These are phyloP conservation scores for Penicillium silybi DNA, from an alignment of 495 filamentous ascomycete genomes.

Conservation along the genomic window DNA sequence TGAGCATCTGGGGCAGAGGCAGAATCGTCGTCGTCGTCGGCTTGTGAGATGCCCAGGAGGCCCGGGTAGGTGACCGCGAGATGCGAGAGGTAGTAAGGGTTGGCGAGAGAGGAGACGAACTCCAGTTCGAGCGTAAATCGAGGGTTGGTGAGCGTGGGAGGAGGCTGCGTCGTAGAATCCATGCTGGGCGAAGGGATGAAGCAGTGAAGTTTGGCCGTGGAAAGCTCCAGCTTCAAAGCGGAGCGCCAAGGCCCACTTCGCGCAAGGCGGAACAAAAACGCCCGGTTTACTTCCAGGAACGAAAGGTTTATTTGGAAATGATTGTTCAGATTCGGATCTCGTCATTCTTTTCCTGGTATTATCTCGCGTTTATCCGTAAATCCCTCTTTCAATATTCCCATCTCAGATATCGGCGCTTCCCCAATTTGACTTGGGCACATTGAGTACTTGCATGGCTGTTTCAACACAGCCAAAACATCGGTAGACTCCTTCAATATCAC, in stretches of 20 bases:
- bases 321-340: too few species aligned
- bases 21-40: conserved; percentile 35
- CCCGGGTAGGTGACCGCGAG: conserved; percentile 62
- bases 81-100: conserved; percentile 79
- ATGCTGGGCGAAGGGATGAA: conserved; percentile 9
- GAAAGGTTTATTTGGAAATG: too few species aligned
- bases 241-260: background rate
- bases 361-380: too few species aligned
- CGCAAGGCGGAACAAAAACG: background rate
- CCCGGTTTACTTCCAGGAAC: too few species aligned
- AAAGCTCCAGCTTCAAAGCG: background rate
- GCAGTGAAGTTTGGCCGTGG: background rate
- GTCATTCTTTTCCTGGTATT: too few species aligned
- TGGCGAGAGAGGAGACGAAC: conserved; percentile 84
- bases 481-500: too few species aligned
- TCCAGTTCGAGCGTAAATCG: conserved; percentile 47
- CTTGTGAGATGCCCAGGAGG: conserved; percentile 37
- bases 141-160: conserved; percentile 40
- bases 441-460: too few species aligned
- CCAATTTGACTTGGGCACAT: too few species aligned
- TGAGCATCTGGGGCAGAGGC: conserved; percentile 54
- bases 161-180: conserved; percentile 26
- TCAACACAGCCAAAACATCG: too few species aligned
- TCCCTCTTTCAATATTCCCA: too few species aligned
- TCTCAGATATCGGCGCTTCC: too few species aligned